Conservation (phyloP, 768 basidiomycete species). For the Lactarius hatsudake region DNA sequence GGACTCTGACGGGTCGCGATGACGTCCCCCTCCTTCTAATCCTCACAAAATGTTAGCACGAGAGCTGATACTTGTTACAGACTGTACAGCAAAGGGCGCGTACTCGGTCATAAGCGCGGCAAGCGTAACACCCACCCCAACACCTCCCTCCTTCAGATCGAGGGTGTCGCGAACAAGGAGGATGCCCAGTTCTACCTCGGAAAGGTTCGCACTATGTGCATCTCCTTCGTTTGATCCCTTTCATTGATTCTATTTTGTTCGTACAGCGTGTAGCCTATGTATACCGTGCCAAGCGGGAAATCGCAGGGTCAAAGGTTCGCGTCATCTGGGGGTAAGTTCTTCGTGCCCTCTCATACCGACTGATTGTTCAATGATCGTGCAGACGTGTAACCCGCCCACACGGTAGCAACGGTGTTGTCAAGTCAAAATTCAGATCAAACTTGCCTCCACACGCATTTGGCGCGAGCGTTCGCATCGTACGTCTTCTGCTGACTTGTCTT, state of each 20-base stretch:
- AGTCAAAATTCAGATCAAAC: slow-evolving; percentile 94
- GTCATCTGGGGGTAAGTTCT: slow-evolving; percentile 93
- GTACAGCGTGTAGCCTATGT: slow-evolving; percentile 91
- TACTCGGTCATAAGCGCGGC: slow-evolving; percentile 97
- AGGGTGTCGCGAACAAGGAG: slow-evolving; percentile 90
- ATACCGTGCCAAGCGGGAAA: slow-evolving; percentile 94
- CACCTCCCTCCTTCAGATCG: slow-evolving; percentile 95
- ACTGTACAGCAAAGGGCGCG: slow-evolving; percentile 94
- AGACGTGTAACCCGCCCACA: slow-evolving; percentile 93
- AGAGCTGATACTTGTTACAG: slow-evolving; percentile 40
- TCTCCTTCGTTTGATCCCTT: background rate
- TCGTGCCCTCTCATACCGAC: background rate
- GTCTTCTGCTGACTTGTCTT: slow-evolving; percentile 34
- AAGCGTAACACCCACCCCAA: slow-evolving; percentile 96
- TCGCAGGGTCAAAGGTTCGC: slow-evolving; percentile 92
- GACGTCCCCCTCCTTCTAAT: slow-evolving; percentile 12
- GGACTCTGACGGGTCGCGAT: slow-evolving; percentile 30
- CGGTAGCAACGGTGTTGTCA: slow-evolving; percentile 92
- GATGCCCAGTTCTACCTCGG: slow-evolving; percentile 98
- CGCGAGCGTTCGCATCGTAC: slow-evolving; percentile 85
- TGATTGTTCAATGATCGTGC: background rate
- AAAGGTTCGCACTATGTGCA: slow-evolving; percentile 60
- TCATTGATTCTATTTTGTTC: slow-evolving; percentile 2
- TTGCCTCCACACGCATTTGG: slow-evolving; percentile 94
- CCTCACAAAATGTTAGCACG: background rate